These are phyloP conservation scores for Pleurotus citrinopileatus DNA, from an alignment of 768 basidiomycete genomes.

Conservation along the genomic window DNA sequence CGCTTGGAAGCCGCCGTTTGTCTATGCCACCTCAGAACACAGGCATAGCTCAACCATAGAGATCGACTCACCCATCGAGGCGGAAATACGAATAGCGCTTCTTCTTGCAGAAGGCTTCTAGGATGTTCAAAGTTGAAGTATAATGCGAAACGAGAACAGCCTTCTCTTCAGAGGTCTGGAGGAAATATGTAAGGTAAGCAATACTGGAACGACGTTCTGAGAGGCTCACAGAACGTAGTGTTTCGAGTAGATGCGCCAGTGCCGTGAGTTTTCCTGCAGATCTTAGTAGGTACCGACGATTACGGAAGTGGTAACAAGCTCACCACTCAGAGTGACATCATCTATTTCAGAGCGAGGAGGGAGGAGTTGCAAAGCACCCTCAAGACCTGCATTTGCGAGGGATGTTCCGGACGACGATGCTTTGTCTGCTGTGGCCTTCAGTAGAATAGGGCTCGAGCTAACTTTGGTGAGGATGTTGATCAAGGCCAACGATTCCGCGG, in stretches of 20 bases:
- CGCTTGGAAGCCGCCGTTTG: constrained; percentile 74
- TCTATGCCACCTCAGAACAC: constrained; percentile 30
- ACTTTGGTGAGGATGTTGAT: constrained; percentile 85
- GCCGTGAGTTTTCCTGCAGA: constrained; percentile 69
- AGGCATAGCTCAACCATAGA: neutral
- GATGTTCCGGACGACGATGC: constrained; percentile 40
- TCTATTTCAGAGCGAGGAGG: constrained; percentile 59
- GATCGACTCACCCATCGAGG: constrained; percentile 70
- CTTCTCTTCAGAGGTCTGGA: constrained; percentile 84
- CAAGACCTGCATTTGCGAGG: constrained; percentile 38
- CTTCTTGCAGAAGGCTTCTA: constrained; percentile 82
- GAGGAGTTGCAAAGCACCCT: constrained; percentile 59
- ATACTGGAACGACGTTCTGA: neutral
- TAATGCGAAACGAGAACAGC: constrained; percentile 96
- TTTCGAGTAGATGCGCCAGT: constrained; percentile 59
- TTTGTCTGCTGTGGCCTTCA: constrained; percentile 76
- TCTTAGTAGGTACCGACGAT: constrained; percentile 4
- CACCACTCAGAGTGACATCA: constrained; percentile 82
- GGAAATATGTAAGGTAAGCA: constrained; percentile 2
- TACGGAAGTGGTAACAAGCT: constrained; percentile 13
- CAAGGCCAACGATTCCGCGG: constrained; percentile 74
- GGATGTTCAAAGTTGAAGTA: constrained; percentile 88
- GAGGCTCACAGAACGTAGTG: constrained; percentile 51
- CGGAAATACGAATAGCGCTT: constrained; percentile 77
- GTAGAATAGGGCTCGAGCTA: constrained; percentile 86